phyloP scores from a whole-genome alignment of 140 eudicot genomes.

The Bidens hawaiensis region DNA sequence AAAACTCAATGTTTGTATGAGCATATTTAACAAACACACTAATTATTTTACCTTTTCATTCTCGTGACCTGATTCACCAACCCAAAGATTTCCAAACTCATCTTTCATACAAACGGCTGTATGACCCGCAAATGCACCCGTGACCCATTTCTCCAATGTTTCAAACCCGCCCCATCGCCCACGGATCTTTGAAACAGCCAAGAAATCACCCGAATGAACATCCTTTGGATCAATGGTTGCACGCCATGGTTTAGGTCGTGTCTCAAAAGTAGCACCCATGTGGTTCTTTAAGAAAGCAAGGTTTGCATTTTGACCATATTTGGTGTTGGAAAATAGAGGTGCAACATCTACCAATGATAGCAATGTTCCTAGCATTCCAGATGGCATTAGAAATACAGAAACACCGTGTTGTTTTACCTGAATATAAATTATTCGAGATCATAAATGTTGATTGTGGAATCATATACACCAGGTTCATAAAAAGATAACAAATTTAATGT shows the following conservation, averaged over 20 bases:
- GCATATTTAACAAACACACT: too few relatives aligned
- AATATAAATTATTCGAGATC: constrained; percentile 8
- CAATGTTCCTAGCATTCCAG: constrained; percentile 98
- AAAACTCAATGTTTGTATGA: not conserved
- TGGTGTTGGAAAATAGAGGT: constrained; percentile 88
- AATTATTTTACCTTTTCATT: constrained; percentile 93
- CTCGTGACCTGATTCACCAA: constrained; percentile 99
- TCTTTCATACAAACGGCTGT: constrained; percentile 98
- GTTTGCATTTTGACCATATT: constrained; percentile 87
- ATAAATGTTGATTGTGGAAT: constrained; percentile 1
- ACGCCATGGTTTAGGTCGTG: constrained; percentile 83
- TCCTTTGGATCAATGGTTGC: constrained; percentile 80
- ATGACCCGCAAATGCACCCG: constrained; percentile 99
- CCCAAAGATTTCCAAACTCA: constrained; percentile 88
- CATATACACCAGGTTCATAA: not conserved
- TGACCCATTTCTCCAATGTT: constrained; percentile 99
- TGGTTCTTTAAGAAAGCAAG: constrained; percentile 75
- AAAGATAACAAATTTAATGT: not conserved
- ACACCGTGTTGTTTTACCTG: constrained; percentile 97
- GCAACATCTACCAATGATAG: constrained; percentile 85
- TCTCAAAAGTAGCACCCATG: constrained; percentile 96
- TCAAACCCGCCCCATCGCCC: constrained; percentile 99
- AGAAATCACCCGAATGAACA: constrained; percentile 96
- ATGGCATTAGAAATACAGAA: constrained; percentile 96
- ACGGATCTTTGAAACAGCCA: constrained; percentile 95